Evolutionary conservation across 805 yeast species (phyloP), one percentile per base, ranked within the genome.

Genomic region (Diddensiella transvaalensis): DNA sequence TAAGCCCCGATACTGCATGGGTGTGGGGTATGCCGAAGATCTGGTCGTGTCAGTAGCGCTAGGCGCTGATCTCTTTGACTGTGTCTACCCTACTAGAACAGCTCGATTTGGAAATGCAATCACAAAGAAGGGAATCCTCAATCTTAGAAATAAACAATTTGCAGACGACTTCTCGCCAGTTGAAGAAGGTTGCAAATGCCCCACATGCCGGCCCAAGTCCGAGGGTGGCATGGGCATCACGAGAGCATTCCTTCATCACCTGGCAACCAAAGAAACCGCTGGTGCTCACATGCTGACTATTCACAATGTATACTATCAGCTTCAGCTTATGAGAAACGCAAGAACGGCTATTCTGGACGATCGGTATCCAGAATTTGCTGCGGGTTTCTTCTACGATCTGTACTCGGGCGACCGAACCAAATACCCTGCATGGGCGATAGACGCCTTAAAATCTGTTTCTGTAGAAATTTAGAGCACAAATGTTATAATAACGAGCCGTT

Each of bases 21-120:
- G 76, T 13, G 74, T 72, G 3, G 76, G 76, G 15, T 72, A 72
- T 47, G 76, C 76, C 4, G 76, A 72, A 50, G 76, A 72, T 50
- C 57, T 72, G 51, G 71, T 72, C 3, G 76, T 72, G 4, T 65
- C 71, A 1, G 76, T 72, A 3, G 76, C 76, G 1, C 61, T 72
- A 35, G 76, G 76, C 1, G 76, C 75, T 1, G 76, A 72, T 51
- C 58, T 72, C 62, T 72, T 72, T 55, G 76, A 72, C 50, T 72
- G 76, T 46, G 76, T 72, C 3, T 72, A 69, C 52, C 76, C 76
- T 8, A 71, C 75, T 2, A 58, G 76, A 40, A 72, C 76, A 3
- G 68, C 69, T 5, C 59, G 76, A 23, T 72, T 72, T 51, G 76
- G 76, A 22, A 70, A 72, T 40, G 76, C 76, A 3, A 59, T 72